A percentile compares a stretch with the other conserved stretches of the same genome.
These are phyloP conservation scores for Talaromyces ruber DNA, from an alignment of 495 filamentous ascomycete genomes.

Conservation along the genomic window DNA sequence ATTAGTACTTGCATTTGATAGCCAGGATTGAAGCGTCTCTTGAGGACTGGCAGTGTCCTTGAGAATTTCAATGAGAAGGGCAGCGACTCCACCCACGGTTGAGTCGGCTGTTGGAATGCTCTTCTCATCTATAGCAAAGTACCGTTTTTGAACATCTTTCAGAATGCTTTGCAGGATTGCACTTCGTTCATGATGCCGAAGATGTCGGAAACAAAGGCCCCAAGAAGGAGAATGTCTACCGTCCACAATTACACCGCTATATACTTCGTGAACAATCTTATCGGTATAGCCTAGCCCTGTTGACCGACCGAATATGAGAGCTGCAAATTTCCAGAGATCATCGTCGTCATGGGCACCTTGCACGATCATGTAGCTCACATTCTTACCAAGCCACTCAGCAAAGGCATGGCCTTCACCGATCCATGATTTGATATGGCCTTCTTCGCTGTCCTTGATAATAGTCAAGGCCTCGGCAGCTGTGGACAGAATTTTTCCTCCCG, in stretches of 20 bases:
- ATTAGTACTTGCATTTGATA: slow-evolving; percentile 41
- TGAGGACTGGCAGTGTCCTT: slow-evolving; percentile 24
- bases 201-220: slow-evolving; percentile 30
- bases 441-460: slow-evolving; percentile 26
- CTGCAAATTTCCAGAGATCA: slow-evolving; percentile 42
- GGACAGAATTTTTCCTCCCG: slow-evolving; percentile 63
- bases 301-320: slow-evolving; percentile 54
- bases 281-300: slow-evolving; percentile 69
- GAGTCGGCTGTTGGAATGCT: slow-evolving; percentile 5
- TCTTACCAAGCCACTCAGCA: slow-evolving; percentile 68
- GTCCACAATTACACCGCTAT: slow-evolving; percentile 33
- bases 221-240: slow-evolving; percentile 20
- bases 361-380: slow-evolving; percentile 45
- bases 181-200: slow-evolving; percentile 50
- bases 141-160: slow-evolving; percentile 47
- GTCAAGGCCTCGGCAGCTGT: slow-evolving; percentile 68
- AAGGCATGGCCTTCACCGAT: slow-evolving; percentile 56
- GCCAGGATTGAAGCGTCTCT: slow-evolving; percentile 59
- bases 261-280: slow-evolving; percentile 47
- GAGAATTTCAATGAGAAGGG: slow-evolving; percentile 28
- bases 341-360: slow-evolving; percentile 27
- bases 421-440: slow-evolving; percentile 42
- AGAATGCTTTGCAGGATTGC: slow-evolving; percentile 49
- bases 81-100: slow-evolving; percentile 28
- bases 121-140: slow-evolving; percentile 25